Evolutionary conservation across 1,284 basidiomycete genomes (phyloP).

Genomic region (Ustilago crameri): DNA sequence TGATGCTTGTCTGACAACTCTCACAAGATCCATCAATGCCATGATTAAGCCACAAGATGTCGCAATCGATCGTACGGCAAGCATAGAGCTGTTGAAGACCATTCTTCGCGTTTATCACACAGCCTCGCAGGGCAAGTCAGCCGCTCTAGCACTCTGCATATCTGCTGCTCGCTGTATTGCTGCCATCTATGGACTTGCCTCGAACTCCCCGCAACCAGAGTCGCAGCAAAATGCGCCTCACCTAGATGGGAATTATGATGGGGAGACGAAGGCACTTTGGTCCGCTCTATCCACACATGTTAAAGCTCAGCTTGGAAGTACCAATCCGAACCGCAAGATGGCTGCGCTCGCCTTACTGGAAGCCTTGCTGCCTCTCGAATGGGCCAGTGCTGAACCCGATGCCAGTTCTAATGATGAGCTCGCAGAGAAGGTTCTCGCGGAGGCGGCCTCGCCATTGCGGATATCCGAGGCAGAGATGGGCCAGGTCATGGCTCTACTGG

Average conservation of each 20-base stretch:
- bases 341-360: slow-evolving; percentile 26
- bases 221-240: no score
- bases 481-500: slow-evolving; percentile 31
- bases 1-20: slow-evolving; percentile 24
- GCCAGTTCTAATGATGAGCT: not conserved
- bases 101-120: slow-evolving; percentile 31
- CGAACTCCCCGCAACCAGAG: not conserved
- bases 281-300: slow-evolving; percentile 20
- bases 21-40: slow-evolving; percentile 1
- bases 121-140: slow-evolving; percentile 24
- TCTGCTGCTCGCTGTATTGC: slow-evolving; percentile 31
- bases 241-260: slow-evolving; percentile 2
- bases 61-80: not conserved
- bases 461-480: slow-evolving; percentile 32
- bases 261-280: slow-evolving; percentile 29
- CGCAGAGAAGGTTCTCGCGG: not conserved
- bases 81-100: slow-evolving; percentile 6
- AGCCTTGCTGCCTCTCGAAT: slow-evolving; percentile 27
- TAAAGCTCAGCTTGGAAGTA: slow-evolving; percentile 29
- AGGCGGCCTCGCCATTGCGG: slow-evolving; percentile 9
- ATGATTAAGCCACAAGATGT: not conserved
- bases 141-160: slow-evolving; percentile 34
- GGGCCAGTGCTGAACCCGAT: slow-evolving; percentile 11
- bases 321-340: slow-evolving; percentile 39
- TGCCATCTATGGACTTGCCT: not conserved